phyloP scores from a whole-genome alignment of 768 basidiomycete species.

The Termitomyces sp. region DNA sequence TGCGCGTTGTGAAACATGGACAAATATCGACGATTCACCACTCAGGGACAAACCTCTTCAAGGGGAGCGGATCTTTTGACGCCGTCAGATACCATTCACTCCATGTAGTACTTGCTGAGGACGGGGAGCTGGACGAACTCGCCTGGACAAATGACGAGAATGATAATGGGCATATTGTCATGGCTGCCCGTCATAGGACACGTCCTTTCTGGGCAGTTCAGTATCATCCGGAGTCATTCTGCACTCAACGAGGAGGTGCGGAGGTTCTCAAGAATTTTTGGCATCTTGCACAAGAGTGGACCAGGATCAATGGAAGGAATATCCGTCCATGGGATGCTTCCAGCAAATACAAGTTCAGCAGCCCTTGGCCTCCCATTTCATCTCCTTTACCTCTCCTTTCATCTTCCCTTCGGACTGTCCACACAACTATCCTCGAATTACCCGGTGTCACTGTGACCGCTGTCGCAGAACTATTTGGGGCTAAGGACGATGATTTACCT shows the following conservation, averaged over 20 bases:
- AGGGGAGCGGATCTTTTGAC: conserved; percentile 42
- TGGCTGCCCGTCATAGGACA: conserved; percentile 61
- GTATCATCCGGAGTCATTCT: conserved; percentile 83
- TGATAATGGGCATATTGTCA: conserved; percentile 65
- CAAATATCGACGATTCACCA: conserved; percentile 66
- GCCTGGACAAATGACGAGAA: conserved; percentile 69
- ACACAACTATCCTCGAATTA: conserved; percentile 34
- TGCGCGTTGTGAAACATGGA: conserved; percentile 73
- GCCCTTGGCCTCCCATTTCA: conserved; percentile 51
- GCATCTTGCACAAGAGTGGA: conserved; percentile 59
- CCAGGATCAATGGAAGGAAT: conserved; percentile 28
- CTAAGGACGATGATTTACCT: conserved; percentile 46
- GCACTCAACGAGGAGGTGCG: conserved; percentile 64
- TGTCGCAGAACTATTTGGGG: conserved; percentile 62
- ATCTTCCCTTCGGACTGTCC: conserved; percentile 17
- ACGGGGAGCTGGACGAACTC: conserved; percentile 52
- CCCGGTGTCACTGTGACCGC: conserved; percentile 35
- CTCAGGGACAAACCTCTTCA: conserved; percentile 52
- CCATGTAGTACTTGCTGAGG: conserved; percentile 44
- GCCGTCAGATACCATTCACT: conserved; percentile 83
- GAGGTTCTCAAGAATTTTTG: conserved; percentile 72
- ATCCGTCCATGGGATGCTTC: conserved; percentile 35
- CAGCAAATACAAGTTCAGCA: conserved; percentile 34
- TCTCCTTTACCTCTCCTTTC: conserved; percentile 19
- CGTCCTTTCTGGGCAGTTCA: conserved; percentile 86